Percentiles rank a stretch among this genome's conserved stretches.
Conservation (phyloP, 1,284 basidiomycete genomes). For the Cutaneotrichosporon sp. region DNA sequence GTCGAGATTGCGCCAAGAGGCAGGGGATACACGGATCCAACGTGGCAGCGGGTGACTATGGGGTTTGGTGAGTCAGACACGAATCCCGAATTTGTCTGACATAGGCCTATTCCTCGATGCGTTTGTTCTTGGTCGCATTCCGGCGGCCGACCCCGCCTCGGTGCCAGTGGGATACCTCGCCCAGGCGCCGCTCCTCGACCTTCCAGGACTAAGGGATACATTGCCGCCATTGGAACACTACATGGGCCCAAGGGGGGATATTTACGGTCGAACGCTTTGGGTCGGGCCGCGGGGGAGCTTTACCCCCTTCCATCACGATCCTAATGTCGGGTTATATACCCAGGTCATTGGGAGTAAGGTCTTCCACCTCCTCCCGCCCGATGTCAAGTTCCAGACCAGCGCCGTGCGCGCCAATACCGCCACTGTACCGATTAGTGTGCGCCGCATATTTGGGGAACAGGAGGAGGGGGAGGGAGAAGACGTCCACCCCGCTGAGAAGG, state of each 20-base stretch:
- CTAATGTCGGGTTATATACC: conserved; percentile 47
- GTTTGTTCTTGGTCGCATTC: conserved; percentile 43
- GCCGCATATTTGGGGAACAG: neutral
- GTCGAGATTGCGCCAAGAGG: conserved; percentile 42
- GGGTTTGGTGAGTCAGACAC: conserved; percentile 35
- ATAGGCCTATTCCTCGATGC: conserved; percentile 47
- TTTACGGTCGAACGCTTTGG: conserved; percentile 47
- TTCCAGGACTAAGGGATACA: conserved; percentile 20
- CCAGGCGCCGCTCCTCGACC: conserved; percentile 42
- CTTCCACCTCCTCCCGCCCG: conserved; percentile 44
- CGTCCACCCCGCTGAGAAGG: neutral
- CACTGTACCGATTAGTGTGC: conserved; percentile 11
- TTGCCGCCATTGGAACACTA: conserved; percentile 39
- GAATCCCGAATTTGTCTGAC: neutral
- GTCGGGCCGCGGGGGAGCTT: conserved; percentile 43
- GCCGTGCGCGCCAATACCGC: conserved; percentile 15
- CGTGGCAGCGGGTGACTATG: conserved; percentile 42
- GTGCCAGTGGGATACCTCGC: conserved; percentile 48
- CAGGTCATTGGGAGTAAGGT: conserved; percentile 43
- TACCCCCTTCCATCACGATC: conserved; percentile 49
- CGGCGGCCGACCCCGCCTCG: conserved; percentile 28
- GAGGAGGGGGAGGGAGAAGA: neutral
- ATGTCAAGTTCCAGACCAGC: conserved; percentile 18
- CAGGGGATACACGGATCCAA: conserved; percentile 43
- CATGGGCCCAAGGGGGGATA: conserved; percentile 29